Percentiles rank a stretch among this genome's conserved stretches.
Evolutionary conservation across 208 protist genomes (phyloP).

Genomic region (Histomonas meleagridis): DNA sequence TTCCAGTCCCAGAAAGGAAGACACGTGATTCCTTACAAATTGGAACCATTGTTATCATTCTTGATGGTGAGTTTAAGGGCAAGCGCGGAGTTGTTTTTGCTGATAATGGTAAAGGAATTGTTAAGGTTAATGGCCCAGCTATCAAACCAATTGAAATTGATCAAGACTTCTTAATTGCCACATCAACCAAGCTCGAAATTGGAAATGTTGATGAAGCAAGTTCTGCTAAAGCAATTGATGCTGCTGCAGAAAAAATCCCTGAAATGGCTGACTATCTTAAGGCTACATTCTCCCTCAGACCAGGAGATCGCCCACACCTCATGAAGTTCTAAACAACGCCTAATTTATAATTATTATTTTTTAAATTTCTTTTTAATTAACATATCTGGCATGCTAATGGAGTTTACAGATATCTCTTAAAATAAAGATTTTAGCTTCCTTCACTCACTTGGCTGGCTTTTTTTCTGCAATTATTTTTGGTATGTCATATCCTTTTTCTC

Average conservation of each 20-base stretch:
- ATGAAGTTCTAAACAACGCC: constrained; percentile 24
- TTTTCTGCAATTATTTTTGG: too few species aligned
- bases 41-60: constrained; percentile 12
- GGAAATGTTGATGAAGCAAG: not conserved
- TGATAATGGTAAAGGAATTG: not conserved
- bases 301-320: not conserved
- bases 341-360: too few species aligned
- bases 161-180: constrained; percentile 14
- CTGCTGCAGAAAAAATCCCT: not conserved
- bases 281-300: not conserved
- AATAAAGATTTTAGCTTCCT: too few species aligned
- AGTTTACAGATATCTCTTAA: too few species aligned
- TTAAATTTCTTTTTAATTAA: too few species aligned
- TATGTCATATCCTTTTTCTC: too few species aligned
- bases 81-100: constrained; percentile 12
- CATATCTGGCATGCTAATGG: too few species aligned
- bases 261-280: constrained; percentile 16
- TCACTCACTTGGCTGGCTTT: too few species aligned
- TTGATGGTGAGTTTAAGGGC: not conserved
- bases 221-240: not conserved
- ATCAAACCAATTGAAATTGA: not conserved
- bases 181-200: not conserved
- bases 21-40: not conserved
- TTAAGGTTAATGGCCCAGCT: not conserved
- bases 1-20: not conserved